phyloP scores from a whole-genome alignment of 495 filamentous ascomycete genomes.

The Aspergillus leporis region DNA sequence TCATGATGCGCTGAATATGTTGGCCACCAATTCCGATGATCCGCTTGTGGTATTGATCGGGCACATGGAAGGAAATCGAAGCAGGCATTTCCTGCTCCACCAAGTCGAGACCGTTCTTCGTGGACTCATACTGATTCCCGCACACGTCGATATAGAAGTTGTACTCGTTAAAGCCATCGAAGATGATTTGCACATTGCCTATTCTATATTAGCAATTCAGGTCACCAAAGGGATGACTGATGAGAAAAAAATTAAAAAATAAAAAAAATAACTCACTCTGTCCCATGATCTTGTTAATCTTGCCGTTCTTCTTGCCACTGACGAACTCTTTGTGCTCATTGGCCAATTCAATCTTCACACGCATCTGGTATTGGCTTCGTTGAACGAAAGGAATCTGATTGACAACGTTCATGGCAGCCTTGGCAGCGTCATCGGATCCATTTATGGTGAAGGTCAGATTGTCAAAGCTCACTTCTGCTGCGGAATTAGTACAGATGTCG shows the following conservation, averaged over 20 bases:
- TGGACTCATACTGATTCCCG: constrained; percentile 84
- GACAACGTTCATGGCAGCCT: constrained; percentile 88
- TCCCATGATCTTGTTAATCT: constrained; percentile 99
- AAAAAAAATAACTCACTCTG: constrained; percentile 72
- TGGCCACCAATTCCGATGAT: constrained; percentile 98
- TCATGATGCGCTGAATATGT: constrained; percentile 99
- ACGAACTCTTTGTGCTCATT: constrained; percentile 99
- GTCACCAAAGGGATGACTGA: background rate
- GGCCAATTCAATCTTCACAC: constrained; percentile 96
- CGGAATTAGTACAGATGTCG: constrained; percentile 94
- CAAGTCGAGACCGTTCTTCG: constrained; percentile 84
- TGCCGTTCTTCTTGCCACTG: constrained; percentile 98
- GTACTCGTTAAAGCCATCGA: constrained; percentile 98
- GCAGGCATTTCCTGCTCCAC: constrained; percentile 99
- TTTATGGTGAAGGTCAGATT: constrained; percentile 91
- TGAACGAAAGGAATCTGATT: constrained; percentile 88
- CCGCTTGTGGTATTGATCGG: constrained; percentile 99
- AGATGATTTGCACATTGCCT: constrained; percentile 97
- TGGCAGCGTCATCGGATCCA: constrained; percentile 93
- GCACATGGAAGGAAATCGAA: constrained; percentile 98
- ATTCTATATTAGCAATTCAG: constrained; percentile 2
- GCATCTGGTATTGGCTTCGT: constrained; percentile 84
- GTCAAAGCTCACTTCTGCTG: constrained; percentile 91
- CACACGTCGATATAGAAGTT: constrained; percentile 99
- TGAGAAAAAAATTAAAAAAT: too few species aligned